phyloP scores from a whole-genome alignment of 352 stramenopile genomes.

The Globisporangium yorkense region DNA sequence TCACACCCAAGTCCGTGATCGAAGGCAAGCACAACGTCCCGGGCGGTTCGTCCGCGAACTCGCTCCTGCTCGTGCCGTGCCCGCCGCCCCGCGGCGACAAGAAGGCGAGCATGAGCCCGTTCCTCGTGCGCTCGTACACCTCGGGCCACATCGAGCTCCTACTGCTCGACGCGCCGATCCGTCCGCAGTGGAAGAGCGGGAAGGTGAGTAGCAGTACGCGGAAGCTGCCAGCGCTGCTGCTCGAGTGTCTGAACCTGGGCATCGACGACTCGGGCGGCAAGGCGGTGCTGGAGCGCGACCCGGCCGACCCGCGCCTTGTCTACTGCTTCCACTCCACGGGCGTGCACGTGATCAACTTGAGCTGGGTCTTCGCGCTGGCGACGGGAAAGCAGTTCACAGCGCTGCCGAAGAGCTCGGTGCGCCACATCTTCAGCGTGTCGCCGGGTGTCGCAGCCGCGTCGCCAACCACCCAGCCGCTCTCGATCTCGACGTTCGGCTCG shows the following conservation, averaged over 20 bases:
- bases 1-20: slow-evolving; percentile 49
- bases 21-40: slow-evolving; percentile 43
- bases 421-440: slow-evolving; percentile 75
- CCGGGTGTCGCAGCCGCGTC: slow-evolving; percentile 17
- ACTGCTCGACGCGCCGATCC: slow-evolving; percentile 52
- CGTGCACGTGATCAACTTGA: slow-evolving; percentile 71
- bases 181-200: slow-evolving; percentile 56
- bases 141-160: slow-evolving; percentile 74
- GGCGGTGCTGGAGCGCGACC: slow-evolving; percentile 42
- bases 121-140: slow-evolving; percentile 63
- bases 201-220: slow-evolving; percentile 1
- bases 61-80: slow-evolving; percentile 40
- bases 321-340: slow-evolving; percentile 77
- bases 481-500: slow-evolving; percentile 8
- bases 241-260: slow-evolving; percentile 70
- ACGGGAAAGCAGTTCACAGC: slow-evolving; percentile 51
- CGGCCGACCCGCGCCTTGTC: slow-evolving; percentile 45
- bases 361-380: slow-evolving; percentile 57
- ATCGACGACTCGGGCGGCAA: slow-evolving; percentile 69
- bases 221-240: slow-evolving; percentile 43
- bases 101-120: slow-evolving; percentile 28
- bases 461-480: not conserved
- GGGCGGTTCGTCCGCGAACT: slow-evolving; percentile 38
- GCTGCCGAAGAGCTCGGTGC: slow-evolving; percentile 61
- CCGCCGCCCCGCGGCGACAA: slow-evolving; percentile 31